Evolutionary conservation across 1,139 yeast genomes (phyloP).

Genomic region (Suhomyces guaymorum): DNA sequence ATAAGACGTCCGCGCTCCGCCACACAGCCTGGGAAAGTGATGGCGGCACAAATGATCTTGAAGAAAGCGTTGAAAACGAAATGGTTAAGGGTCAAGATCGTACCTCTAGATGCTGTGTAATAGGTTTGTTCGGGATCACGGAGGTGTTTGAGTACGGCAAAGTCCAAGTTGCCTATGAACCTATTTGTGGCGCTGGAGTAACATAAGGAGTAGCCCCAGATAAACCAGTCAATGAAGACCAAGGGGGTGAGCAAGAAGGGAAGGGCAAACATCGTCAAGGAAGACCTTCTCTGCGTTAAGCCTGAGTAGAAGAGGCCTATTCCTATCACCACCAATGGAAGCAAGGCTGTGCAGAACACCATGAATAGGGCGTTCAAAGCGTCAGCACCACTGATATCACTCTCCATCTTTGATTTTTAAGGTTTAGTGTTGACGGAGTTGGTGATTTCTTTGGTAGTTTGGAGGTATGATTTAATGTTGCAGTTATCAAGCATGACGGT

Average conservation of each 20-base stretch:
- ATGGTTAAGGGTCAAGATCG: conserved; percentile 42
- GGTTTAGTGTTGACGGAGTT: no score
- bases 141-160: conserved; percentile 44
- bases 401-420: neutral
- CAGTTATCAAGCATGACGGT: neutral
- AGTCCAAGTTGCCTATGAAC: conserved; percentile 50
- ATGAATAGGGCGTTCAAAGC: conserved; percentile 42
- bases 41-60: conserved; percentile 52
- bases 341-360: conserved; percentile 36
- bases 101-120: conserved; percentile 40
- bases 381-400: conserved; percentile 5
- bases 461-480: no score
- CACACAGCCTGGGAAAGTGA: conserved; percentile 58
- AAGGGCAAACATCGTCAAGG: conserved; percentile 54
- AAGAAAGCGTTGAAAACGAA: conserved; percentile 53
- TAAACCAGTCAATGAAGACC: conserved; percentile 53
- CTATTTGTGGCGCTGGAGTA: conserved; percentile 42
- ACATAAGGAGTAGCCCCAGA: conserved; percentile 60
- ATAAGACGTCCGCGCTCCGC: conserved; percentile 58
- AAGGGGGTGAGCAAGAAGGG: conserved; percentile 47
- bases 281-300: conserved; percentile 55
- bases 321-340: conserved; percentile 42
- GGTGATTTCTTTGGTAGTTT: no score
- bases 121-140: conserved; percentile 23
- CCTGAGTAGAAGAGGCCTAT: conserved; percentile 59